A percentile compares a stretch with the other conserved stretches of the same genome.
Evolutionary conservation across 345 rosid species (phyloP).

Genomic region (Hypericum androsaemum): DNA sequence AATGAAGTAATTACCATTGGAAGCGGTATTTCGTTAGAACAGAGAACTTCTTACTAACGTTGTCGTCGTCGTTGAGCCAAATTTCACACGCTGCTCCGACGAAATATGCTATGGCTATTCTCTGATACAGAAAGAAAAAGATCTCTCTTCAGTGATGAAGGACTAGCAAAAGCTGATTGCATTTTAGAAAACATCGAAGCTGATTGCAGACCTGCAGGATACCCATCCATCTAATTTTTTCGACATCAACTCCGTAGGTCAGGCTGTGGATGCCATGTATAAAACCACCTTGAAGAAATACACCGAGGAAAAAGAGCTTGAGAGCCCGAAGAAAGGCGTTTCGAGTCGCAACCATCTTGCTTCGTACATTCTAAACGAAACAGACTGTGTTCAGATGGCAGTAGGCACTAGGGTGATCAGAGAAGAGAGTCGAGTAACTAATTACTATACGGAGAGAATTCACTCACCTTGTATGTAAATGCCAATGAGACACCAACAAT

Average conservation of each 20-base stretch:
- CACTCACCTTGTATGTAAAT: slow-evolving; percentile 62
- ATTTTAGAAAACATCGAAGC: background rate
- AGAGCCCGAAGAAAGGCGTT: slow-evolving; percentile 47
- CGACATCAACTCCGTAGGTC: slow-evolving; percentile 52
- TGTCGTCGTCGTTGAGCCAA: slow-evolving; percentile 55
- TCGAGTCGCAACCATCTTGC: slow-evolving; percentile 47
- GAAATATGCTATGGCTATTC: slow-evolving; percentile 68
- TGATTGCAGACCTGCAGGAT: slow-evolving; percentile 68
- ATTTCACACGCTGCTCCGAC: slow-evolving; percentile 72
- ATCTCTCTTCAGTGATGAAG: background rate
- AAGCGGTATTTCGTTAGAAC: slow-evolving; percentile 38
- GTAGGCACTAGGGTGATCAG: too few species aligned
- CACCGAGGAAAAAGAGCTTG: slow-evolving; percentile 53
- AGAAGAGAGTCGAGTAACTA: background rate
- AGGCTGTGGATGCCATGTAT: slow-evolving; percentile 58
- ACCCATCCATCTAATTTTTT: slow-evolving; percentile 63
- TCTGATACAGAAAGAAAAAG: slow-evolving; percentile 27
- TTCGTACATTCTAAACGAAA: slow-evolving; percentile 37
- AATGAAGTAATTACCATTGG: slow-evolving; percentile 43
- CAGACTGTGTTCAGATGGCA: background rate
- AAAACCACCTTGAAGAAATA: slow-evolving; percentile 89
- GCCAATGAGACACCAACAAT: slow-evolving; percentile 78
- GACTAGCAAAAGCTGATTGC: background rate
- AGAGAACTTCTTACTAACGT: slow-evolving; percentile 32
- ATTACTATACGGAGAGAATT: background rate